These are phyloP conservation scores for Zygotorulaspora sp. DNA, from an alignment of 805 yeast species.

Conservation along the genomic window DNA sequence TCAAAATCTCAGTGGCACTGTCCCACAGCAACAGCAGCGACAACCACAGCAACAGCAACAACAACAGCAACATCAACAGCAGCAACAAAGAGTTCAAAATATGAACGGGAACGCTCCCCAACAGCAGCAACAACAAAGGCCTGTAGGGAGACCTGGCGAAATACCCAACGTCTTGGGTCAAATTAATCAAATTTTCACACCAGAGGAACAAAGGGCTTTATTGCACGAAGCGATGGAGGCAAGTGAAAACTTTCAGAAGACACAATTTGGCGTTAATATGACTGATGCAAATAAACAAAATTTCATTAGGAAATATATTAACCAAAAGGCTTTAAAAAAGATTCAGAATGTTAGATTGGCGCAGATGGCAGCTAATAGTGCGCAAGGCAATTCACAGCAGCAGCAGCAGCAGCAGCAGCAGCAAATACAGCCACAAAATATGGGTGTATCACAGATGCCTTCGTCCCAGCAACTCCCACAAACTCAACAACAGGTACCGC, in stretches of 20 bases:
- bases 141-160: slow-evolving; percentile 28
- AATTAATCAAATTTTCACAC: slow-evolving; percentile 34
- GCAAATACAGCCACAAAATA: slow-evolving; percentile 14
- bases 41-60: slow-evolving; percentile 28
- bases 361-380: slow-evolving; percentile 23
- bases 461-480: slow-evolving; percentile 16
- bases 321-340: slow-evolving; percentile 36
- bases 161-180: slow-evolving; percentile 33
- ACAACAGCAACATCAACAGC: slow-evolving; percentile 38
- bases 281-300: slow-evolving; percentile 31
- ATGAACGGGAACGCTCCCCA: slow-evolving; percentile 13
- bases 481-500: slow-evolving; percentile 26
- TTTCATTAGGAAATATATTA: slow-evolving; percentile 35
- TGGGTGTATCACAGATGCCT: slow-evolving; percentile 5
- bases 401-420: slow-evolving; percentile 11
- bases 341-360: slow-evolving; percentile 30
- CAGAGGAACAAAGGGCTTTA: slow-evolving; percentile 35
- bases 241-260: slow-evolving; percentile 35
- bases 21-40: slow-evolving; percentile 31
- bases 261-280: slow-evolving; percentile 29
- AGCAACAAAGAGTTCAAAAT: slow-evolving; percentile 25
- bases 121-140: slow-evolving; percentile 28
- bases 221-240: slow-evolving; percentile 37
- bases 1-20: slow-evolving; percentile 26
- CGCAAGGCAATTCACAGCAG: slow-evolving; percentile 15